Evolutionary conservation across 768 basidiomycete genomes (phyloP), one percentile per base, ranked within the genome.

Genomic region (Boletellus ananas): DNA sequence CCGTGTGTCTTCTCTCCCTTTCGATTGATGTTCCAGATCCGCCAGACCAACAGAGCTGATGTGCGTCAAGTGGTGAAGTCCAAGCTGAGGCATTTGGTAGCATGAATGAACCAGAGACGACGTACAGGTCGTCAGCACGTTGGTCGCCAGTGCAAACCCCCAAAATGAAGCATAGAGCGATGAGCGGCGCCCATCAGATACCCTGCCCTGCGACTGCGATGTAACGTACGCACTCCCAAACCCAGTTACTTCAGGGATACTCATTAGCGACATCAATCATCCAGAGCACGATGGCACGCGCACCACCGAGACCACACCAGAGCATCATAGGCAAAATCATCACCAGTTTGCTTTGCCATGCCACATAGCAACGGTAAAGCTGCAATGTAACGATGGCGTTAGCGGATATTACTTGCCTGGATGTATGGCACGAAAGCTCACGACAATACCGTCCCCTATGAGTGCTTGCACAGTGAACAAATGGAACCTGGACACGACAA

Each of bases 81-180:
- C 8, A 14, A 14, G 16, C 16, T 48, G 23, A 41, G 35, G n/a
- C 21, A 27, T 16, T 35, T 6, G 23, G 23, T 8, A 7, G 12
- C 4, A 9, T 6, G 10, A 16, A 41, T 29, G n/a, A 33, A 42
- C 6, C 21, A 0, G 14, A 9, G 20, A 21, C 13, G 10, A 44
- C 65, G 41, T 41, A 70, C 70, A 4, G 9, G 73, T 71, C 16
- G 64, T 62, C 20, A 60, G 45, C 1, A 70, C 37, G 53, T 72
- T 74, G 17, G 69, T 69, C 1, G 51, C 31, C n/a, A 73, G 54
- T 0, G 73, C 68, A 5, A 58, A 60, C 0, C 57, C 51, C 56
- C 67, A 73, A 42, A 72, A 72, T 3, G 65, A 49, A 0, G 58
- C 65, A 46, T 73, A 64, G 71, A 72, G 74, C 14, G 41, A 42